These are phyloP conservation scores for Bipolaris oryzae DNA, from an alignment of 2,329 filamentous ascomycete species.

Conservation along the genomic window DNA sequence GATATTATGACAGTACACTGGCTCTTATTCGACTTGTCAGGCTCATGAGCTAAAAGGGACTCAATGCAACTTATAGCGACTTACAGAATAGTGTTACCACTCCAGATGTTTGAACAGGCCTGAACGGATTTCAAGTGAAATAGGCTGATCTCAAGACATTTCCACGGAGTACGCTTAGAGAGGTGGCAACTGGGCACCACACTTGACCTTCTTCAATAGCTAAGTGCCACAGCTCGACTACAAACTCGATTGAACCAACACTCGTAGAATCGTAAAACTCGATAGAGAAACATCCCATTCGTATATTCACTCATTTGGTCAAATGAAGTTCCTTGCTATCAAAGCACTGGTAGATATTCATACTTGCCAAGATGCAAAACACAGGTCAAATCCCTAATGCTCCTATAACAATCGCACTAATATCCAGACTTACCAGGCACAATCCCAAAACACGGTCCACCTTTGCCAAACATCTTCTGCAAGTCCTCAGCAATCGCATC, in stretches of 20 bases:
- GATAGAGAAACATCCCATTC: no score
- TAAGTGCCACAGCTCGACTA: background rate
- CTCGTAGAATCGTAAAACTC: background rate
- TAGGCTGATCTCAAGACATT: no score
- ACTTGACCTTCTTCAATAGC: no score
- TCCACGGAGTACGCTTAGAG: background rate
- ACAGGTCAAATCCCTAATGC: no score
- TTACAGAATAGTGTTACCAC: background rate
- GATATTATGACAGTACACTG: conserved; percentile 27
- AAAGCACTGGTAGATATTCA: no score
- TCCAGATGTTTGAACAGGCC: no score
- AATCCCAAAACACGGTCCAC: conserved; percentile 43
- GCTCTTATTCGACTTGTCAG: conserved; percentile 25
- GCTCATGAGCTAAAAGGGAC: conserved; percentile 12
- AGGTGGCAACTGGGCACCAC: no score
- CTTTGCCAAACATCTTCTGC: conserved; percentile 63
- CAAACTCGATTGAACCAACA: background rate
- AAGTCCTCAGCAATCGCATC: conserved; percentile 61
- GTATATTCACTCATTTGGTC: no score
- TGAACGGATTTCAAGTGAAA: no score
- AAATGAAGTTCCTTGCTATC: no score
- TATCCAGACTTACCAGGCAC: conserved; percentile 42
- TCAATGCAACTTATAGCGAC: background rate
- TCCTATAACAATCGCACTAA: background rate
- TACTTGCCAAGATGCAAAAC: no score